Evolutionary conservation across 352 stramenopile species (phyloP).

Genomic region (Globisporangium apiculatum): DNA sequence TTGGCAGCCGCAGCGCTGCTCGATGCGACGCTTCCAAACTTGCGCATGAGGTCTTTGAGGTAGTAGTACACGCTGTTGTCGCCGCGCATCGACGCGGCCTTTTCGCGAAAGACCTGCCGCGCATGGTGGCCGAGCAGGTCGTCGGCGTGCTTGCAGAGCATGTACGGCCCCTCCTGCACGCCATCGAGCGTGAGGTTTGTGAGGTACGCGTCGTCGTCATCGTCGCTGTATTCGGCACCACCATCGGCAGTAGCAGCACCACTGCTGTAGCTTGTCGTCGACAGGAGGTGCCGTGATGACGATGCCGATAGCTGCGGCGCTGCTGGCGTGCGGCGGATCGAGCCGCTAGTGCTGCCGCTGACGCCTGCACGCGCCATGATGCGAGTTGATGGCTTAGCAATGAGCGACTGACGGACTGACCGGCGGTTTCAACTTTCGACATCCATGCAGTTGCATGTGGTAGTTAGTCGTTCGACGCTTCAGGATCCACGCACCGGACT

Average conservation of each 20-base stretch:
- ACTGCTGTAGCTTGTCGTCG: constrained; percentile 2
- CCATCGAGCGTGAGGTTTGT: constrained; percentile 73
- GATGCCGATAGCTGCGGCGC: not conserved
- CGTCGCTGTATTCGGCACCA: constrained; percentile 1
- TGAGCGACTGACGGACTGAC: not conserved
- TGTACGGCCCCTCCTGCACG: constrained; percentile 69
- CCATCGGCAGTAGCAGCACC: no score
- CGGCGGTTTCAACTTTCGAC: not conserved
- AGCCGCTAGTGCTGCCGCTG: constrained; percentile 1
- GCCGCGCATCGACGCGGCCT: constrained; percentile 69
- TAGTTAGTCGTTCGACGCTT: no score
- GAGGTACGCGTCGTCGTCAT: constrained; percentile 38
- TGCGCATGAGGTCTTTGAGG: constrained; percentile 76
- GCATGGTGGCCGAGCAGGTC: constrained; percentile 74
- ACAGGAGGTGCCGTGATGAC: not conserved
- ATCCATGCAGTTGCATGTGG: no score
- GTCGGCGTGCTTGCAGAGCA: constrained; percentile 82
- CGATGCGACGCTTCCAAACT: constrained; percentile 31
- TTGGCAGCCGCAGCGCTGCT: constrained; percentile 10
- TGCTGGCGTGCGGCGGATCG: constrained; percentile 2
- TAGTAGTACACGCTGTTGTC: constrained; percentile 85
- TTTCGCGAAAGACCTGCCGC: constrained; percentile 79
- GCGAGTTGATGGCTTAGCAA: not conserved
- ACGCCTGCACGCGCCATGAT: constrained; percentile 3
- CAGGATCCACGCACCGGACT: no score